Percentiles rank a stretch among this genome's conserved stretches.
These are phyloP conservation scores for Phytophthora citricola DNA, from an alignment of 352 stramenopile species.

Conservation along the genomic window DNA sequence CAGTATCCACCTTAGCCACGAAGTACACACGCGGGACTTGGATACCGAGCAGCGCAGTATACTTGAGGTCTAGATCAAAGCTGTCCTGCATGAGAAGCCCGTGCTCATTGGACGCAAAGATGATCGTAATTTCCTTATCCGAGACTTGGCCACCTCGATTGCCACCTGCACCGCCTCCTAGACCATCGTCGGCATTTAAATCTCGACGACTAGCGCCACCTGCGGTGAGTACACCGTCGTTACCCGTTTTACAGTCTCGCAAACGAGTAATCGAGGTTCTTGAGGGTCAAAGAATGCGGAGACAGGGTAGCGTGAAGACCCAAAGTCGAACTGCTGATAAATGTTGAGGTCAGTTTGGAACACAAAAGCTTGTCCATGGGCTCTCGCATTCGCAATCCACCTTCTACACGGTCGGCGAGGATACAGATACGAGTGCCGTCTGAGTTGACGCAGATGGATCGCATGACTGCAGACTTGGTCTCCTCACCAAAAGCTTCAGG, in stretches of 20 bases:
- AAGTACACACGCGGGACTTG: slow-evolving; percentile 86
- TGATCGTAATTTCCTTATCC: slow-evolving; percentile 90
- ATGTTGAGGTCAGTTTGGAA: slow-evolving; percentile 93
- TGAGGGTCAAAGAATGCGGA: slow-evolving; percentile 92
- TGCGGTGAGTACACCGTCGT: slow-evolving; percentile 27
- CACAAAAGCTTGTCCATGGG: slow-evolving; percentile 88
- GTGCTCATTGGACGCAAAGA: slow-evolving; percentile 93
- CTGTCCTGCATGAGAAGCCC: slow-evolving; percentile 92
- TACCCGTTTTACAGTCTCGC: slow-evolving; percentile 72
- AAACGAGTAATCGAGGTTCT: slow-evolving; percentile 89
- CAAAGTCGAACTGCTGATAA: slow-evolving; percentile 92
- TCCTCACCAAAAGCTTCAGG: slow-evolving; percentile 62
- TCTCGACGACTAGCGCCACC: slow-evolving; percentile 21
- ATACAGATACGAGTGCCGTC: slow-evolving; percentile 92
- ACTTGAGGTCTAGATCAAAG: slow-evolving; percentile 87
- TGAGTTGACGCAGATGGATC: slow-evolving; percentile 84
- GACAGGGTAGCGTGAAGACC: slow-evolving; percentile 65
- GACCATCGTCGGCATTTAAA: slow-evolving; percentile 24
- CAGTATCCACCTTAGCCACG: slow-evolving; percentile 58
- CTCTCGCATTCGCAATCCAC: slow-evolving; percentile 79
- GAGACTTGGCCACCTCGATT: slow-evolving; percentile 41
- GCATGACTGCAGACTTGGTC: slow-evolving; percentile 61
- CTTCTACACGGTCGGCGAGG: slow-evolving; percentile 81
- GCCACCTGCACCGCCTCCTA: slow-evolving; percentile 11
- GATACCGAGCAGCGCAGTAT: slow-evolving; percentile 85